Percentiles rank a stretch among this genome's conserved stretches.
Conservation (phyloP, 2,329 filamentous ascomycete genomes). For the Trichoderma hamatum region DNA sequence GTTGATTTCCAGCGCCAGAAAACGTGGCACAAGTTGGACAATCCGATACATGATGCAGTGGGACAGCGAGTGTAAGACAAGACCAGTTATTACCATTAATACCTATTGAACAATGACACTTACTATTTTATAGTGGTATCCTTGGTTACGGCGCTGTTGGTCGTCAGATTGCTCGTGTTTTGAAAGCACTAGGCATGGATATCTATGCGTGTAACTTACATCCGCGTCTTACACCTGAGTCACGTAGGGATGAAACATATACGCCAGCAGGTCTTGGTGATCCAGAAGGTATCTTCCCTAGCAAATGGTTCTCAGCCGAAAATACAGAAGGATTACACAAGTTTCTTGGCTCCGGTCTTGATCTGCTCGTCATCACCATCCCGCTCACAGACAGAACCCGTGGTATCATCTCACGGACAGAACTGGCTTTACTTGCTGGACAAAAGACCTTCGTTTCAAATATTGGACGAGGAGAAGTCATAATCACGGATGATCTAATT, state of each 20-base stretch:
- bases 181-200: constrained; percentile 68
- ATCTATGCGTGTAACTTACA: constrained; percentile 76
- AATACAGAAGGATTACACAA: constrained; percentile 49
- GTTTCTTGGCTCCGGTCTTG: constrained; percentile 55
- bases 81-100: background rate
- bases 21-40: constrained; percentile 46
- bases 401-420: constrained; percentile 53
- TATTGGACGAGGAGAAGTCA: constrained; percentile 63
- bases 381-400: constrained; percentile 54
- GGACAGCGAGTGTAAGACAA: constrained; percentile 52
- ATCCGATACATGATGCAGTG: constrained; percentile 48
- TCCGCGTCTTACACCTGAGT: constrained; percentile 67
- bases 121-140: constrained; percentile 46
- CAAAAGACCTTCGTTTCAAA: constrained; percentile 67
- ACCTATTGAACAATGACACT: background rate
- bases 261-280: constrained; percentile 68
- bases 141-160: constrained; percentile 60
- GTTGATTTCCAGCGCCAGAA: constrained; percentile 39
- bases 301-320: constrained; percentile 55
- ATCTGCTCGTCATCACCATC: constrained; percentile 55
- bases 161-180: constrained; percentile 58
- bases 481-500: constrained; percentile 60
- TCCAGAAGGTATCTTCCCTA: constrained; percentile 51
- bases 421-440: constrained; percentile 51
- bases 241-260: constrained; percentile 65